Evolutionary conservation across 768 basidiomycete genomes (phyloP).

Genomic region (Rhodocollybia butyracea): DNA sequence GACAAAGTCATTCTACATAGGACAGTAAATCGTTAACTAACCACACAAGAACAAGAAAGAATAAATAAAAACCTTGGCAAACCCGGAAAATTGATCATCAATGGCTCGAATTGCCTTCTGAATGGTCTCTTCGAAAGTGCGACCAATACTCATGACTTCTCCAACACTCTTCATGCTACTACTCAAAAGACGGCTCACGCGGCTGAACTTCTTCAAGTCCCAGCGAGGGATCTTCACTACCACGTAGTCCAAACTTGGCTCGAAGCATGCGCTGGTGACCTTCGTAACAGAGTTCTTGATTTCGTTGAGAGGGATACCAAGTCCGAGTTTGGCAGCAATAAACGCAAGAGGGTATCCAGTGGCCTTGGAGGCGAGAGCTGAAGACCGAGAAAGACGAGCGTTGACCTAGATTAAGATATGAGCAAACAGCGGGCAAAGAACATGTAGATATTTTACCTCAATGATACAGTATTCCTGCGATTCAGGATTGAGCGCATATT

Average conservation of each 20-base stretch:
- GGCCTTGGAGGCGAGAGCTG: conserved; percentile 96
- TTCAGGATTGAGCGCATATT: conserved; percentile 93
- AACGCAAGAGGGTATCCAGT: conserved; percentile 98
- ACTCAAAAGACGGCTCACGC: conserved; percentile 87
- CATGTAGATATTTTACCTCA: conserved; percentile 52
- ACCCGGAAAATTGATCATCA: conserved; percentile 92
- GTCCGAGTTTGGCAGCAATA: conserved; percentile 96
- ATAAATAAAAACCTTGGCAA: conserved; percentile 61
- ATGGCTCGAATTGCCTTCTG: conserved; percentile 98
- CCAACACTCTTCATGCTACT: conserved; percentile 99
- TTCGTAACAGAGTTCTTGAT: conserved; percentile 98
- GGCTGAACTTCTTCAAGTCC: conserved; percentile 97
- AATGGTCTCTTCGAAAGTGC: conserved; percentile 98
- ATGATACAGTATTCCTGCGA: conserved; percentile 99
- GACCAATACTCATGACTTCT: conserved; percentile 98
- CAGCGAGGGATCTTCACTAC: conserved; percentile 99
- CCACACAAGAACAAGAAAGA: background rate
- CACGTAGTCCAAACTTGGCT: conserved; percentile 94
- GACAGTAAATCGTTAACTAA: background rate
- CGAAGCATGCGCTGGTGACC: conserved; percentile 95
- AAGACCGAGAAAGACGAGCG: conserved; percentile 96
- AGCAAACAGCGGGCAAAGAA: background rate
- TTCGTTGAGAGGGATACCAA: conserved; percentile 95
- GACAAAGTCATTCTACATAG: conserved; percentile 74
- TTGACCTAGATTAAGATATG: conserved; percentile 55